A percentile compares a stretch with the other conserved stretches of the same genome.
Evolutionary conservation across 2,329 filamentous ascomycete genomes (phyloP).

Genomic region (Emydomyces testavorans): DNA sequence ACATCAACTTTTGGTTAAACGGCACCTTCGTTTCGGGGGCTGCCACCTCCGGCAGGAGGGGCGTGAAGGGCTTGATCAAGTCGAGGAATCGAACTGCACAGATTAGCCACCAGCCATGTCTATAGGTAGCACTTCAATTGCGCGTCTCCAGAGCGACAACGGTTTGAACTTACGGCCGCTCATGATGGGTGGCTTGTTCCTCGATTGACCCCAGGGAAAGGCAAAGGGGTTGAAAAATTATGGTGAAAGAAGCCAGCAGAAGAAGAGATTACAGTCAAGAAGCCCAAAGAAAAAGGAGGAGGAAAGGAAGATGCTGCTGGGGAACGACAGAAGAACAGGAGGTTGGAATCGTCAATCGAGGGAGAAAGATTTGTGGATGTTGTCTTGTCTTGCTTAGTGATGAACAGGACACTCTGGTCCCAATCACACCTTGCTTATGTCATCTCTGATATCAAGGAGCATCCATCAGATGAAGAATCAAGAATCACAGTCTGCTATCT

Average conservation of each 20-base stretch:
- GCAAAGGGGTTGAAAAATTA: slow-evolving; percentile 21
- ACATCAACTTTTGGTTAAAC: slow-evolving; percentile 98
- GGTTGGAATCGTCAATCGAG: slow-evolving; percentile 11
- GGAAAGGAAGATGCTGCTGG: slow-evolving; percentile 21
- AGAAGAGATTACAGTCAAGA: slow-evolving; percentile 18
- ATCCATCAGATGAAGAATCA: too few species aligned
- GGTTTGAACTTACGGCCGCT: slow-evolving; percentile 44
- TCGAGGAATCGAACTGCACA: slow-evolving; percentile 90
- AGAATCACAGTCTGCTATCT: too few species aligned
- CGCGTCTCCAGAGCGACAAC: slow-evolving; percentile 11
- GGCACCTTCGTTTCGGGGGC: slow-evolving; percentile 96
- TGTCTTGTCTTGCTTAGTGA: slow-evolving; percentile 10
- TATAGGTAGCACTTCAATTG: slow-evolving; percentile 7
- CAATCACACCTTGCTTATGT: slow-evolving; percentile 10
- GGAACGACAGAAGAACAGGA: slow-evolving; percentile 19
- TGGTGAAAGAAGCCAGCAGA: slow-evolving; percentile 27
- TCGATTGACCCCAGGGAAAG: slow-evolving; percentile 23
- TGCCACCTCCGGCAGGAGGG: slow-evolving; percentile 98
- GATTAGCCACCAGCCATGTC: slow-evolving; percentile 20
- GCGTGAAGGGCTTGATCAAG: slow-evolving; percentile 98
- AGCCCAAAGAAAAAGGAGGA: slow-evolving; percentile 19
- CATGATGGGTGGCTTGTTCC: slow-evolving; percentile 40
- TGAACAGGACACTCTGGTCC: slow-evolving; percentile 18
- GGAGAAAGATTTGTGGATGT: slow-evolving; percentile 17
- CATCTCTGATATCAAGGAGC: too few species aligned